phyloP scores from a whole-genome alignment of 78 protist species.

The Dictyostelium capitatum region DNA sequence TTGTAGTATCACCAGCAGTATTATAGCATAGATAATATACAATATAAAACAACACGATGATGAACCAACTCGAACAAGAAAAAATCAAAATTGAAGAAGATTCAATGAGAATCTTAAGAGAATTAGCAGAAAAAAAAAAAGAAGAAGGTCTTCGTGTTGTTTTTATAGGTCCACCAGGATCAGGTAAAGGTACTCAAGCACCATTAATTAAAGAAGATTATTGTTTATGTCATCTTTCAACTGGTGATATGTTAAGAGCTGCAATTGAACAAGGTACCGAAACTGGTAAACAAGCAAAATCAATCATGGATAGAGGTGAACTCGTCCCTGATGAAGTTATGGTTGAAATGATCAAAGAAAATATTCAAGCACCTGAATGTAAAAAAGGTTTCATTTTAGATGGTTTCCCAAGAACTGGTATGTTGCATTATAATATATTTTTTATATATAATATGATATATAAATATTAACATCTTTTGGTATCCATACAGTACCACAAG shows the following conservation, averaged over 20 bases:
- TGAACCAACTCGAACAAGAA: background rate
- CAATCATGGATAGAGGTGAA: slow-evolving; percentile 95
- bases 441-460: background rate
- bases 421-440: background rate
- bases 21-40: too few species aligned
- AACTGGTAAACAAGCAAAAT: slow-evolving; percentile 93
- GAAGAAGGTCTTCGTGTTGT: slow-evolving; percentile 79
- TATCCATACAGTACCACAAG: slow-evolving; percentile 87
- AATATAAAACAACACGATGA: too few species aligned
- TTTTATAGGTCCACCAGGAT: slow-evolving; percentile 94
- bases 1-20: too few species aligned
- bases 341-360: slow-evolving; percentile 91
- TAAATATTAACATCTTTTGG: background rate
- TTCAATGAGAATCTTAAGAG: background rate
- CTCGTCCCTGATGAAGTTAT: slow-evolving; percentile 93
- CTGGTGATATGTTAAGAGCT: slow-evolving; percentile 98
- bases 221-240: slow-evolving; percentile 95
- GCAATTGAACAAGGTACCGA: slow-evolving; percentile 94
- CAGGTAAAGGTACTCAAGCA: slow-evolving; percentile 97
- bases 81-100: background rate
- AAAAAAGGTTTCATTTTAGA: slow-evolving; percentile 96
- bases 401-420: slow-evolving; percentile 98
- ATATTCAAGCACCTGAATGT: slow-evolving; percentile 90
- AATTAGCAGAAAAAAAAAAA: slow-evolving; percentile 29
- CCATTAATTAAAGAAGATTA: slow-evolving; percentile 69